A percentile compares a stretch with the other conserved stretches of the same genome.
These are phyloP conservation scores for Phoenix dactylifera DNA, from an alignment of 176 grass and related monocot genomes.

Conservation along the genomic window DNA sequence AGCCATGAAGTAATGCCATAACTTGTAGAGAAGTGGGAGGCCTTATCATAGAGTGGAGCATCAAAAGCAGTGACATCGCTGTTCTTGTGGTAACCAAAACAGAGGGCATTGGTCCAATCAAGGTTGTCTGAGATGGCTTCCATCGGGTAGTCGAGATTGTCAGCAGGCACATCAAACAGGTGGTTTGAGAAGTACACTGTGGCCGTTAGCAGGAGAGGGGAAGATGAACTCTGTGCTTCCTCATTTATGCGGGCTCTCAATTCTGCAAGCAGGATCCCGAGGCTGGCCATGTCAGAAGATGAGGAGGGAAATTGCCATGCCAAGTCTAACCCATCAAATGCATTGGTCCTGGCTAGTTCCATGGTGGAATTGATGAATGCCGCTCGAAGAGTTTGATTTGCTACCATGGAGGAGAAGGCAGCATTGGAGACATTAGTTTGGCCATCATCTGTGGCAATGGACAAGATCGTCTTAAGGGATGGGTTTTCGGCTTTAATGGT, in stretches of 20 bases:
- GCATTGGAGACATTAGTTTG: conserved; percentile 16
- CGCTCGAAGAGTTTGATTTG: conserved; percentile 20
- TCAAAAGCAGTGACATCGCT: conserved; percentile 42
- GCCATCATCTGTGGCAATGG: conserved; percentile 20
- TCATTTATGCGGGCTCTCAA: conserved; percentile 39
- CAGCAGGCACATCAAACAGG: conserved; percentile 30
- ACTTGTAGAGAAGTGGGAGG: conserved; percentile 69
- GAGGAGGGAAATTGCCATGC: conserved; percentile 44
- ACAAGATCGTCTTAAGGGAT: conserved; percentile 47
- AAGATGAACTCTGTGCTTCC: conserved; percentile 22
- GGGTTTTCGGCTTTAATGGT: conserved; percentile 40
- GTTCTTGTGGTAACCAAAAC: conserved; percentile 47
- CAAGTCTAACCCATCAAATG: conserved; percentile 73
- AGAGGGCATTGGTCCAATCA: conserved; percentile 61
- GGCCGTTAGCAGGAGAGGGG: conserved; percentile 54
- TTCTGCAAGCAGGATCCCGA: conserved; percentile 41
- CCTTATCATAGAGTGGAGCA: conserved; percentile 61
- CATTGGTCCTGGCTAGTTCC: conserved; percentile 22
- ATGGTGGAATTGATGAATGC: conserved; percentile 24
- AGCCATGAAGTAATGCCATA: conserved; percentile 84
- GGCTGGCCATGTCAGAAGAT: conserved; percentile 40
- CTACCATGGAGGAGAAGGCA: conserved; percentile 46
- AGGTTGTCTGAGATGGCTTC: conserved; percentile 38
- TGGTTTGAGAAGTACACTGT: conserved; percentile 81
- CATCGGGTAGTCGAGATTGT: conserved; percentile 47